phyloP scores from a whole-genome alignment of 495 filamentous ascomycete genomes.

The Copromyces sp. region DNA sequence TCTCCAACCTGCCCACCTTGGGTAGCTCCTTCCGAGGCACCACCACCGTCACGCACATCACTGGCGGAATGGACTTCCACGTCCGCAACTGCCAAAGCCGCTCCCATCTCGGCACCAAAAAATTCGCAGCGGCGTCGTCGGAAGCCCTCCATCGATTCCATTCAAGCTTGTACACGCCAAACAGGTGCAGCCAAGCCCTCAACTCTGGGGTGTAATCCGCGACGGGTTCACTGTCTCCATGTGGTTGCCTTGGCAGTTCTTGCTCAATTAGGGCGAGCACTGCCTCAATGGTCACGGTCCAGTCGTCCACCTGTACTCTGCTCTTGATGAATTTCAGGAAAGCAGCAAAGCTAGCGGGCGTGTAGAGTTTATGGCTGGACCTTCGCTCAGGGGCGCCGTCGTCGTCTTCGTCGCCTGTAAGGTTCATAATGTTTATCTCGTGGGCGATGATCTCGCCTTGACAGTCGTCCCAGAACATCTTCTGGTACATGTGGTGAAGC shows the following conservation, averaged over 20 bases:
- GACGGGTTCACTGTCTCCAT: neutral
- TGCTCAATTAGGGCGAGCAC: neutral
- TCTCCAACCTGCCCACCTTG: conserved; percentile 12
- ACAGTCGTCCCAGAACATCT: conserved; percentile 1
- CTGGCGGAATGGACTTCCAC: conserved; percentile 18
- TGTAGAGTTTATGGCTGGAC: neutral
- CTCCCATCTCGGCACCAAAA: neutral
- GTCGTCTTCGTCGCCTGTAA: neutral
- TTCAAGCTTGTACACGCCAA: neutral
- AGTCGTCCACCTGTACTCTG: neutral
- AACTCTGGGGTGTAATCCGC: neutral
- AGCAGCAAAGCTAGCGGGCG: neutral
- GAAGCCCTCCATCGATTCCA: neutral
- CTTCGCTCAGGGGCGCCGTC: neutral
- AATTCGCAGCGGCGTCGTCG: neutral
- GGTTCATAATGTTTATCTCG: neutral
- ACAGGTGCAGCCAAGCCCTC: neutral
- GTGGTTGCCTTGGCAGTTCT: neutral
- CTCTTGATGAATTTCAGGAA: neutral
- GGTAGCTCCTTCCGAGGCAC: conserved; percentile 19
- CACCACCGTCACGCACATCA: conserved; percentile 27
- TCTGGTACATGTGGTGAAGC: neutral
- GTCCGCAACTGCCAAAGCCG: conserved; percentile 12
- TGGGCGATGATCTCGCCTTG: neutral
- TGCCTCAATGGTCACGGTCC: neutral